phyloP scores from a whole-genome alignment of 495 filamentous ascomycete genomes.

The Penicillium longicatenatum region DNA sequence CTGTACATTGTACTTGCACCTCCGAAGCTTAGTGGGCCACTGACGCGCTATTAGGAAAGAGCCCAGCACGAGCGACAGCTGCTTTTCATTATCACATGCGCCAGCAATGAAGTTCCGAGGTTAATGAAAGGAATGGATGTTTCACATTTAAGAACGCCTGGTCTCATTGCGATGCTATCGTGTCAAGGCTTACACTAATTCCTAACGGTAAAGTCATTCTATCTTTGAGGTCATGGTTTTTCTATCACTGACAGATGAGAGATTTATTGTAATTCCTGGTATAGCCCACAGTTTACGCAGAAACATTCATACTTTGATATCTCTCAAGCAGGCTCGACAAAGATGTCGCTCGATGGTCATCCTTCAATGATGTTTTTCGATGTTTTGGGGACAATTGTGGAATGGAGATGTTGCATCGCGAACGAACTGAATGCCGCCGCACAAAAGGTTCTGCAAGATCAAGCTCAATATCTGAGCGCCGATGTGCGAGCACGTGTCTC shows the following conservation, averaged over 20 bases:
- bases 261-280: neutral
- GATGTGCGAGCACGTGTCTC: slow-evolving; percentile 16
- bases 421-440: slow-evolving; percentile 19
- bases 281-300: neutral
- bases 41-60: too few species aligned
- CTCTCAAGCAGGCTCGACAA: neutral
- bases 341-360: slow-evolving; percentile 8
- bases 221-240: neutral
- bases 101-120: too few species aligned
- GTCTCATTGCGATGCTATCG: too few species aligned
- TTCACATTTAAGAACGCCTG: too few species aligned
- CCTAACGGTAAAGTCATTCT: neutral
- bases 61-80: too few species aligned
- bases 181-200: too few species aligned
- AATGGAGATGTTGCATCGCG: slow-evolving; percentile 25
- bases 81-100: too few species aligned
- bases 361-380: slow-evolving; percentile 24
- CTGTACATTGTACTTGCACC: too few species aligned
- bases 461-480: slow-evolving; percentile 4
- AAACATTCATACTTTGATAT: neutral
- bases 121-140: too few species aligned
- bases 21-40: too few species aligned
- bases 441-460: slow-evolving; percentile 13
- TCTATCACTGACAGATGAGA: neutral
- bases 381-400: slow-evolving; percentile 24